Percentiles rank a stretch among this genome's conserved stretches.
phyloP scores from a whole-genome alignment of 1,139 yeast species.

The Candida buenavistaensis region DNA sequence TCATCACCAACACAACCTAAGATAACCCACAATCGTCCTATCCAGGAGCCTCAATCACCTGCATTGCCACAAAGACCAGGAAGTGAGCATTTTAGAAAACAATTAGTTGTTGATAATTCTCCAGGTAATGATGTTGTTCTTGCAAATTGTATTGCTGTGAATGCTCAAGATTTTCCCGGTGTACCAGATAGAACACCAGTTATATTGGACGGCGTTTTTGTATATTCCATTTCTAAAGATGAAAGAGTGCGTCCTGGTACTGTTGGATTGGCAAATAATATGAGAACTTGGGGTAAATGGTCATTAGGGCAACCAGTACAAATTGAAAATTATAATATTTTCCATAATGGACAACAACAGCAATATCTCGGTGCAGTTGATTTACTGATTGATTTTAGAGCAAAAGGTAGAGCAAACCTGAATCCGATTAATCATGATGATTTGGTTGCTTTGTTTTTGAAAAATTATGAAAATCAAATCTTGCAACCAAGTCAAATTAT shows the following conservation, averaged over 20 bases:
- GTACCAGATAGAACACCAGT: slow-evolving; percentile 52
- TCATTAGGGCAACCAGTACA: slow-evolving; percentile 68
- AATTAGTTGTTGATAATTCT: slow-evolving; percentile 52
- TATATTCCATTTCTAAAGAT: slow-evolving; percentile 67
- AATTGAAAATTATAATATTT: slow-evolving; percentile 50
- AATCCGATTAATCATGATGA: slow-evolving; percentile 81
- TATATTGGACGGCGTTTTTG: slow-evolving; percentile 70
- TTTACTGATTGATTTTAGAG: slow-evolving; percentile 77
- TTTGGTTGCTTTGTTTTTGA: slow-evolving; percentile 62
- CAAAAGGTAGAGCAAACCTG: slow-evolving; percentile 60
- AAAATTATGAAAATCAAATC: slow-evolving; percentile 72
- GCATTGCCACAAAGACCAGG: slow-evolving; percentile 10
- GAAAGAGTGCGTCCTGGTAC: slow-evolving; percentile 63
- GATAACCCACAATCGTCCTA: slow-evolving; percentile 38
- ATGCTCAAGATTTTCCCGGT: slow-evolving; percentile 71
- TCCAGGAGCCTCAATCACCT: slow-evolving; percentile 11
- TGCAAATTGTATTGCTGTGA: slow-evolving; percentile 74
- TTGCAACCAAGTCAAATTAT: slow-evolving; percentile 86
- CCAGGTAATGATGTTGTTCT: slow-evolving; percentile 69
- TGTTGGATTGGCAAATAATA: slow-evolving; percentile 83
- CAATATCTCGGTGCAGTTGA: slow-evolving; percentile 77
- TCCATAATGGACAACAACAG: slow-evolving; percentile 50
- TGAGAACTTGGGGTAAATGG: slow-evolving; percentile 91
- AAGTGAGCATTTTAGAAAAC: slow-evolving; percentile 19
- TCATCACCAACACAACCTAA: slow-evolving; percentile 35